Base-by-base conservation (phyloP, 1,284 basidiomycete species). In the Ceratobasidium sp. region DNA sequence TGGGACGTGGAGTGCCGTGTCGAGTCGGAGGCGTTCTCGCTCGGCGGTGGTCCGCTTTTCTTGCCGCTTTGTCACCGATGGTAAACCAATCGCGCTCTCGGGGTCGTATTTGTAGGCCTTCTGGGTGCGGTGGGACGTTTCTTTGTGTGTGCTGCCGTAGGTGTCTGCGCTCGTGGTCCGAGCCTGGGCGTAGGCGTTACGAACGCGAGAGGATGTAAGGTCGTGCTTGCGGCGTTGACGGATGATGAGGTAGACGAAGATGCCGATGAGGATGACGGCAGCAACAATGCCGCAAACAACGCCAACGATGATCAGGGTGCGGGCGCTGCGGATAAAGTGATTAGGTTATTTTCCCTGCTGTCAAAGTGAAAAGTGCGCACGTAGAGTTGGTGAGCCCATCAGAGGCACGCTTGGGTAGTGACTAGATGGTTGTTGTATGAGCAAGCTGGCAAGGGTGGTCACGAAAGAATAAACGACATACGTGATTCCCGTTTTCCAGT, bases 281-380 rank as follows among this genome's bases (percentile, higher is more conserved):
- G 70, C 70, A 18, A 73, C 14, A 14, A 57, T 35, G 27, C 70
- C 70, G 44, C 70, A 73, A 8, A 35, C 41, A 33, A 73, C 27
- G 12, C 70, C 70, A 27, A 73, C 70, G 20, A 73, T 73, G 30
- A 73, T 73, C 8, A 73, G 46, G 12, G 55, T 73, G 20, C 46
- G 55, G 38, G 57, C 35, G 2, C 70, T 73, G 27, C 20, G 7
- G n/a, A 54, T 46, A 27, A 18, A 71, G 10, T 59, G 35, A 30
- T 59, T 59, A 59, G 57, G 10, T 33, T 33, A 14, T 30, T 30
- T 59, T 30, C 30, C 6, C 10, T 18, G 30, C 10, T 30, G 16
- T 60, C 33, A 35, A 30, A 33, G 35, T 12, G 14, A 20, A 48
- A 41, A 30, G 20, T 8, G 38, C 60, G 38, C n/a, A 62, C 60